Evolutionary conservation across 371 early-diverging fungal genomes (phyloP).

Genomic region (Mucor mucedo): DNA sequence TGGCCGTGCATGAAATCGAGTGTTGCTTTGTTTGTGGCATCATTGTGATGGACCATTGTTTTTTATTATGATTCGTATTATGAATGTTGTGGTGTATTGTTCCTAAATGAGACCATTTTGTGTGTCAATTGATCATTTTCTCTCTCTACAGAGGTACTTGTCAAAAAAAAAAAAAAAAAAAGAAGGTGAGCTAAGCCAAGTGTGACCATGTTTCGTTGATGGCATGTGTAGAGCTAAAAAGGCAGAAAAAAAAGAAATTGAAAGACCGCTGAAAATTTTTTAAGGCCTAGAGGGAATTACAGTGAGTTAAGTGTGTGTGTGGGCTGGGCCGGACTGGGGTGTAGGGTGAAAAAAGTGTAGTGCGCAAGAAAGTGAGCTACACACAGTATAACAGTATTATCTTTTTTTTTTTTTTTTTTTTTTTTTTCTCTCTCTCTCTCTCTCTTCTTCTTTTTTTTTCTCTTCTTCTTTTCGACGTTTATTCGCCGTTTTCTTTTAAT

Average conservation of each 20-base stretch:
- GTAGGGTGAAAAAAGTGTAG: neutral
- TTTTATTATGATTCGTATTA: too few relatives aligned
- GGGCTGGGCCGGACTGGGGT: neutral
- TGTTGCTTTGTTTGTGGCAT: too few relatives aligned
- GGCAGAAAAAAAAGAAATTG: neutral
- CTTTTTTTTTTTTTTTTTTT: neutral
- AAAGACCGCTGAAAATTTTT: constrained; percentile 3
- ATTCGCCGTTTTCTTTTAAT: constrained; percentile 34
- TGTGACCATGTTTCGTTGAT: constrained; percentile 5
- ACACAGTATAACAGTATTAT: constrained; percentile 6
- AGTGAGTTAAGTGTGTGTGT: neutral
- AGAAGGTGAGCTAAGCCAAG: constrained; percentile 1
- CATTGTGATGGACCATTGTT: too few relatives aligned
- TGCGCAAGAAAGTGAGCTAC: neutral
- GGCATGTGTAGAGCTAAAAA: neutral
- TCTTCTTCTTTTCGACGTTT: constrained; percentile 36
- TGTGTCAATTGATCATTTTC: too few relatives aligned
- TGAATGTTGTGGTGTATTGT: too few relatives aligned
- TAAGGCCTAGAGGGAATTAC: neutral
- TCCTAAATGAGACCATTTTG: too few relatives aligned
- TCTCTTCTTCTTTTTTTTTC: constrained; percentile 27
- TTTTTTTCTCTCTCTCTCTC: constrained; percentile 25
- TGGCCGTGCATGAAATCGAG: too few relatives aligned
- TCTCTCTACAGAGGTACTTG: too few relatives aligned
- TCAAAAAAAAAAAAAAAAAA: neutral